Base-by-base conservation (phyloP, 192 early-diverging fungal species). In the Coemansia sp. region DNA sequence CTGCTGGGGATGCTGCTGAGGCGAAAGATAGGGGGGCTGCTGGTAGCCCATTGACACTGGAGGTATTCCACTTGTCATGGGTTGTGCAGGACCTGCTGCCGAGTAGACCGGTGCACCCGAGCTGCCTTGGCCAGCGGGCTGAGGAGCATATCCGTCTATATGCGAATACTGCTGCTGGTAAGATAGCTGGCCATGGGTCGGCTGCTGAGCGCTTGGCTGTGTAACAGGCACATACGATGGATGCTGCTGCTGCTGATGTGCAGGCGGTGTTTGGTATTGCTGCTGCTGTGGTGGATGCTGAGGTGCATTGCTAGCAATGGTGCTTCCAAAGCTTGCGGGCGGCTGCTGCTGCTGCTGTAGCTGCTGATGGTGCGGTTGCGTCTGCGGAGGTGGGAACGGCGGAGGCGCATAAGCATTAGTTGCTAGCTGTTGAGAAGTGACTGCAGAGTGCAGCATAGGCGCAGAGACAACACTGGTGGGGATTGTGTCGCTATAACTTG, bases 41-140 rank as follows among this genome's bases (percentile, higher is more conserved):
- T 77, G 69, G 33, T 77, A 72, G 25, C 69, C 62, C 11, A 60
- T 40, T 25, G 69, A 66, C 6, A 40, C 60, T n/a, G 68, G 60
- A 12, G 60, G 57, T 2, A 36, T 34, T 60, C 59, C 67, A 20
- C 50, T 45, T 11, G 60, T 38, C 56, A 67, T 64, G 14, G 36
- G 42, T 49, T 55, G 36, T 7, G n/a, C 34, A 36, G 38, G 14
- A 4, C 33, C 57, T 22, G 65, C 33, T 28, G 38, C 31, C 7
- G 59, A 29, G 36, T 59, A 58, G 3, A 59, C 66, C 28, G 58
- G 38, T 8, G 42, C 12, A 0, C 66, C 58, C 11, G 36, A 14
- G 4, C 12, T 22, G 22, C 36, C 36, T 42, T 48, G 60, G 11
- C 25, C 25, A 30, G 28, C 36, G 22, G 60, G 22, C 60, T 61